These are phyloP conservation scores for Vicia villosa DNA, from an alignment of 306 rosid species.

Conservation along the genomic window DNA sequence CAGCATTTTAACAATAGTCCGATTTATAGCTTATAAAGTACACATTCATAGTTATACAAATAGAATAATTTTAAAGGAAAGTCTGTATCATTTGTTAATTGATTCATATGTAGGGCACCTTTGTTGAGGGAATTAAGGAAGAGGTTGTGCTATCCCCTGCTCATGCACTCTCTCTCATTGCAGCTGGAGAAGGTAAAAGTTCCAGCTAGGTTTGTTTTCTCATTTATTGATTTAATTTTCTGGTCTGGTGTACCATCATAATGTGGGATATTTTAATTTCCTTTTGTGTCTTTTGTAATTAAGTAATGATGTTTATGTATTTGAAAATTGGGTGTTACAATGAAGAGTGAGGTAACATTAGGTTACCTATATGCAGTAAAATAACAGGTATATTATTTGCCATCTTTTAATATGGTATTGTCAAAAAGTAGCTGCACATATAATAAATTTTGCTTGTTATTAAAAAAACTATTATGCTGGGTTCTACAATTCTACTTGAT, in stretches of 20 bases:
- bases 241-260: conserved; percentile 24
- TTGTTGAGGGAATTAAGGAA: conserved; percentile 96
- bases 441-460: conserved; percentile 34
- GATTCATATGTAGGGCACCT: conserved; percentile 75
- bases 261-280: conserved; percentile 11
- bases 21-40: not conserved
- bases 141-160: conserved; percentile 99
- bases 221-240: conserved; percentile 30
- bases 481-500: conserved; percentile 35
- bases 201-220: conserved; percentile 20
- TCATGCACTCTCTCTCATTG: conserved; percentile 95
- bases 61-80: conserved; percentile 35
- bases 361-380: conserved; percentile 23
- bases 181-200: conserved; percentile 95
- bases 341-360: conserved; percentile 3
- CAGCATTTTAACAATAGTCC: too few relatives aligned
- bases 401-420: conserved; percentile 21
- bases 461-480: conserved; percentile 18
- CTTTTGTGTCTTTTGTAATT: conserved; percentile 20
- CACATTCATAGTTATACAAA: conserved; percentile 17
- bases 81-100: conserved; percentile 32
- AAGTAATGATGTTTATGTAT: conserved; percentile 23
- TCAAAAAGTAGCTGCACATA: conserved; percentile 23
- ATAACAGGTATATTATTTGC: conserved; percentile 12
- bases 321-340: conserved; percentile 7